phyloP scores from a whole-genome alignment of 2,329 filamentous ascomycete genomes.

The Dryadomyces sulphureus region DNA sequence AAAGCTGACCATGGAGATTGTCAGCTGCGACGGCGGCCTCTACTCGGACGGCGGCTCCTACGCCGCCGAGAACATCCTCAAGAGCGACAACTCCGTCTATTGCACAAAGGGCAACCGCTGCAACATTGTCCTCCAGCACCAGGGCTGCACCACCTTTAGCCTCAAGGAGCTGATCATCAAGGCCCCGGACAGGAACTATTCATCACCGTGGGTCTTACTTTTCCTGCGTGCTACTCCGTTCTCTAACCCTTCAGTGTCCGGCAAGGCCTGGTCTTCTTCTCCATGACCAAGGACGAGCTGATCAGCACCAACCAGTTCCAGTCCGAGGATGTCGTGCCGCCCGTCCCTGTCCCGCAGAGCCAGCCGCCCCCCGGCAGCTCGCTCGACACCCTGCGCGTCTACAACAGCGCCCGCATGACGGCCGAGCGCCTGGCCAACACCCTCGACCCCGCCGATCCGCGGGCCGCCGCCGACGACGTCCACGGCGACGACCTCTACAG shows the following conservation, averaged over 20 bases:
- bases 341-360: background rate
- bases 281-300: conserved; percentile 70
- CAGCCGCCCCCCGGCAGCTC: background rate
- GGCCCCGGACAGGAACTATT: conserved; percentile 67
- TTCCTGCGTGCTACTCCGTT: background rate
- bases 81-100: conserved; percentile 72
- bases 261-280: conserved; percentile 83
- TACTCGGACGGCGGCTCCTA: conserved; percentile 47
- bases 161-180: conserved; percentile 80
- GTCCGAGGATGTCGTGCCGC: conserved; percentile 1
- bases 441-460: conserved; percentile 17
- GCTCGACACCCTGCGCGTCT: background rate
- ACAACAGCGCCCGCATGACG: background rate
- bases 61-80: conserved; percentile 67
- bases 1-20: conserved; percentile 69
- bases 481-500: conserved; percentile 19
- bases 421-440: background rate
- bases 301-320: conserved; percentile 60
- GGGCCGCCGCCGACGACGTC: conserved; percentile 21
- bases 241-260: conserved; percentile 46
- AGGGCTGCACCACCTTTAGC: conserved; percentile 65
- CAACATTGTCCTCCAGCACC: conserved; percentile 74
- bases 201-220: conserved; percentile 58
- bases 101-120: conserved; percentile 79
- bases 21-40: conserved; percentile 75